Percentiles rank a stretch among this genome's conserved stretches.
These are phyloP conservation scores for Hygrophila difformis DNA, from an alignment of 257 asterid genomes.

Conservation along the genomic window DNA sequence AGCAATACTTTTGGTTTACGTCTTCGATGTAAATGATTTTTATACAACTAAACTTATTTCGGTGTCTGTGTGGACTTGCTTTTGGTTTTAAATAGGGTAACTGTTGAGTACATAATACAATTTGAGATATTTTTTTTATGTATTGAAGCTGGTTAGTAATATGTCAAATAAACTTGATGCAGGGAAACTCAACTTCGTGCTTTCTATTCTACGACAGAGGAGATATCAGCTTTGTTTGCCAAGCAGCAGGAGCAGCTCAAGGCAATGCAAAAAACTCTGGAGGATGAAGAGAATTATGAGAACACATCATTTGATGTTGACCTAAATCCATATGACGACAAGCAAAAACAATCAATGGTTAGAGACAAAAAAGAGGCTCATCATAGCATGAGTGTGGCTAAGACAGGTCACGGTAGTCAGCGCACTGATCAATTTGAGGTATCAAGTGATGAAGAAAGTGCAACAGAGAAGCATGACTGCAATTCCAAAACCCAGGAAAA, in stretches of 20 bases:
- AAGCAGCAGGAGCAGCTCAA: slow-evolving; percentile 93
- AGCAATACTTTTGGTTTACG: no score
- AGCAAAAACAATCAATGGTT: slow-evolving; percentile 13
- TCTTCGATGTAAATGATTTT: no score
- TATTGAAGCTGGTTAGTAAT: slow-evolving; percentile 16
- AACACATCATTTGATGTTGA: slow-evolving; percentile 59
- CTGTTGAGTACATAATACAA: no score
- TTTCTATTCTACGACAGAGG: slow-evolving; percentile 96
- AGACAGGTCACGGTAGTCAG: slow-evolving; percentile 26
- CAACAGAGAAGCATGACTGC: slow-evolving; percentile 76
- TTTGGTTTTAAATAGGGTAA: no score
- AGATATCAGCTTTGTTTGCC: slow-evolving; percentile 62
- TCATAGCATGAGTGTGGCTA: slow-evolving; percentile 25
- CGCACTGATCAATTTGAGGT: slow-evolving; percentile 28
- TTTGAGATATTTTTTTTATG: no score
- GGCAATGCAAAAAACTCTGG: slow-evolving; percentile 91
- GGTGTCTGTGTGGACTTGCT: no score
- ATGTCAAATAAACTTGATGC: background rate
- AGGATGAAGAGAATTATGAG: slow-evolving; percentile 79
- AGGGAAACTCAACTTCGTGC: slow-evolving; percentile 98
- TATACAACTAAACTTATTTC: no score
- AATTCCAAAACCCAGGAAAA: slow-evolving; percentile 42
- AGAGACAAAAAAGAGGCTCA: slow-evolving; percentile 29
- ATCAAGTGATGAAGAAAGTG: slow-evolving; percentile 70
- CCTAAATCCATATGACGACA: slow-evolving; percentile 31